Evolutionary conservation across 2,329 filamentous ascomycete genomes (phyloP).

Genomic region (Trichocomaceae sp.): DNA sequence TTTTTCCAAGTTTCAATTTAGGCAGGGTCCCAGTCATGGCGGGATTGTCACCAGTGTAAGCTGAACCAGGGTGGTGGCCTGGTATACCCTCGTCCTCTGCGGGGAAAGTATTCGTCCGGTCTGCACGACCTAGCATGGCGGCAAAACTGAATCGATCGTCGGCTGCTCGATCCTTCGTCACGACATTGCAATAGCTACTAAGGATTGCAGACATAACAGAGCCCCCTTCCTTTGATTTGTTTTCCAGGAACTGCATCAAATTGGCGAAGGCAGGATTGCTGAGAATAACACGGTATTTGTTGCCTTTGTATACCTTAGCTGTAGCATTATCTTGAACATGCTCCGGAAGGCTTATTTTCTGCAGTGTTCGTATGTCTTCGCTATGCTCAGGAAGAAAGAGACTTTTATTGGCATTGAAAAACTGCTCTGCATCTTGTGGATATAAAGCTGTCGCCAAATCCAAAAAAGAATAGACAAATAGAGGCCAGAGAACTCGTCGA

Average conservation of each 20-base stretch:
- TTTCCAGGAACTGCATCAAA: slow-evolving; percentile 81
- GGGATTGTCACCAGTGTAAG: slow-evolving; percentile 53
- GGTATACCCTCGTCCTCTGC: slow-evolving; percentile 64
- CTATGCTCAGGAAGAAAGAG: slow-evolving; percentile 69
- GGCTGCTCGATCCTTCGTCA: slow-evolving; percentile 53
- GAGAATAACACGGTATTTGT: slow-evolving; percentile 85
- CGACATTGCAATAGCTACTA: slow-evolving; percentile 52
- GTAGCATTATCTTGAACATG: slow-evolving; percentile 71
- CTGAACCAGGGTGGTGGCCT: slow-evolving; percentile 59
- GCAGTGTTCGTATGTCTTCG: slow-evolving; percentile 72
- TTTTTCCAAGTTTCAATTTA: slow-evolving; percentile 67
- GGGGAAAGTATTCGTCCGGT: slow-evolving; percentile 51
- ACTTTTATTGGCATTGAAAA: slow-evolving; percentile 63
- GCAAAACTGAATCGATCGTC: slow-evolving; percentile 55
- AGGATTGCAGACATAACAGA: slow-evolving; percentile 70
- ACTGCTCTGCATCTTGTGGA: slow-evolving; percentile 63
- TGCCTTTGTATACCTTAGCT: slow-evolving; percentile 74
- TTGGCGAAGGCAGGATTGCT: slow-evolving; percentile 77
- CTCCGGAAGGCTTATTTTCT: slow-evolving; percentile 65
- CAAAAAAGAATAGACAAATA: slow-evolving; percentile 90
- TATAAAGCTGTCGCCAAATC: slow-evolving; percentile 69
- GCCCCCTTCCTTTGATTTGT: slow-evolving; percentile 75
- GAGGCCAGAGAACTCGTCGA: slow-evolving; percentile 78
- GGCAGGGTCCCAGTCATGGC: slow-evolving; percentile 50
- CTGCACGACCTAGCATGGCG: slow-evolving; percentile 51